Evolutionary conservation across 2,329 filamentous ascomycete genomes (phyloP).

Genomic region (Parastagonospora nodorum): DNA sequence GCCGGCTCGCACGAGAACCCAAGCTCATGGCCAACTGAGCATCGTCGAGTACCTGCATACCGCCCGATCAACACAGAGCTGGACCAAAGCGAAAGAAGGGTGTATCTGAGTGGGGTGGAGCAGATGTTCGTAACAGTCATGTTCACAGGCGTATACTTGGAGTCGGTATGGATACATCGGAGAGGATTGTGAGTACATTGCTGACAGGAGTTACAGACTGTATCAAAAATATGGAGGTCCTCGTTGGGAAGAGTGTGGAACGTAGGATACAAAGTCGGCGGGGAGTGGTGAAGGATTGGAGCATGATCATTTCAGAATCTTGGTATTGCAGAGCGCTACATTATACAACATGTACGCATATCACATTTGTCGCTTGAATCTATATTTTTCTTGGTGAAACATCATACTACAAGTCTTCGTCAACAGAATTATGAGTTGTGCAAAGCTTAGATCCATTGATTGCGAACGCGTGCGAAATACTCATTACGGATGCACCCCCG

Average conservation of each 20-base stretch:
- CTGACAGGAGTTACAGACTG: constrained; percentile 34
- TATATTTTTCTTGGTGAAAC: too few species aligned
- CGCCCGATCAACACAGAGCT: constrained; percentile 53
- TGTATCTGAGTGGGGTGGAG: constrained; percentile 53
- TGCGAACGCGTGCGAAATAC: too few species aligned
- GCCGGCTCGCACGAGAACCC: constrained; percentile 32
- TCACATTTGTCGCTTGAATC: too few species aligned
- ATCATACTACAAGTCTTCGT: too few species aligned
- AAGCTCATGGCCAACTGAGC: constrained; percentile 54
- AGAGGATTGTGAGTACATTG: neutral
- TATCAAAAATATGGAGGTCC: constrained; percentile 55
- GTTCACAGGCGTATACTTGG: constrained; percentile 55
- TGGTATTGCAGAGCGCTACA: neutral
- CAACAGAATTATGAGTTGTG: too few species aligned
- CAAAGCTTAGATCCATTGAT: too few species aligned
- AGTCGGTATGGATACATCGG: constrained; percentile 45
- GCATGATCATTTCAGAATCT: neutral
- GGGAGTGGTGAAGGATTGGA: constrained; percentile 51
- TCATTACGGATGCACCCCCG: too few species aligned
- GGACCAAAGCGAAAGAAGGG: constrained; percentile 50
- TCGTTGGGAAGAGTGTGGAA: constrained; percentile 57
- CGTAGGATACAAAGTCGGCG: constrained; percentile 59
- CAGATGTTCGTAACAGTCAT: constrained; percentile 56
- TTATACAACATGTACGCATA: too few species aligned
- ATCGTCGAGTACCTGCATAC: constrained; percentile 55